phyloP scores from a whole-genome alignment of 2,329 filamentous ascomycete genomes.

The Ophiostoma ulmi region DNA sequence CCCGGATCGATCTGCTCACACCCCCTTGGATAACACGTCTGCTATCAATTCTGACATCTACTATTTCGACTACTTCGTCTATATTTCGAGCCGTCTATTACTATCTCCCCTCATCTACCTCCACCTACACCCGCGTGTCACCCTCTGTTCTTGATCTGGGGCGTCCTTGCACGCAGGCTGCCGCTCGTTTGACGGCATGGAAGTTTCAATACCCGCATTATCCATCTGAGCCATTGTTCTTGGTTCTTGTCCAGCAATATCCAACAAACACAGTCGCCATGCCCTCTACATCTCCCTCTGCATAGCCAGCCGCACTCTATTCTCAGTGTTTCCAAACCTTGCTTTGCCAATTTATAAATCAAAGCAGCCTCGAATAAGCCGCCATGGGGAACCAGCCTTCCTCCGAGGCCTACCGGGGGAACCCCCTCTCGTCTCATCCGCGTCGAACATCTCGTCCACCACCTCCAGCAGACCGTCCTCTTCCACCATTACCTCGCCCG shows the following conservation, averaged over 20 bases:
- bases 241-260: conserved; percentile 10
- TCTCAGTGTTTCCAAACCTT: conserved; percentile 10
- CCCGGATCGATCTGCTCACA: conserved; percentile 20
- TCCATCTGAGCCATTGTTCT: conserved; percentile 32
- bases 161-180: conserved; percentile 28
- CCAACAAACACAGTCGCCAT: conserved; percentile 14
- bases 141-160: conserved; percentile 20
- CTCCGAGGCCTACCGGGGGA: conserved; percentile 34
- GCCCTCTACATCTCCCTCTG: not conserved
- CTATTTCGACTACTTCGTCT: not conserved
- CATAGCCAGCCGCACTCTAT: conserved; percentile 9
- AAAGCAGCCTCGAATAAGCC: conserved; percentile 17
- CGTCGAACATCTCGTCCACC: conserved; percentile 22
- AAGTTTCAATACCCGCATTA: conserved; percentile 38
- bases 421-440: conserved; percentile 32
- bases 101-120: not conserved
- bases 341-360: conserved; percentile 14
- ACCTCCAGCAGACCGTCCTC: conserved; percentile 12
- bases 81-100: not conserved
- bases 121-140: not conserved
- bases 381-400: conserved; percentile 51
- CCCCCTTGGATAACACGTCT: not conserved
- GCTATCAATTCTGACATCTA: not conserved
- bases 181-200: conserved; percentile 38
- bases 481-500: conserved; percentile 27